A percentile compares a stretch with the other conserved stretches of the same genome.
phyloP scores from a whole-genome alignment of 495 filamentous ascomycete species.

The Chaetomidium leptoderma region DNA sequence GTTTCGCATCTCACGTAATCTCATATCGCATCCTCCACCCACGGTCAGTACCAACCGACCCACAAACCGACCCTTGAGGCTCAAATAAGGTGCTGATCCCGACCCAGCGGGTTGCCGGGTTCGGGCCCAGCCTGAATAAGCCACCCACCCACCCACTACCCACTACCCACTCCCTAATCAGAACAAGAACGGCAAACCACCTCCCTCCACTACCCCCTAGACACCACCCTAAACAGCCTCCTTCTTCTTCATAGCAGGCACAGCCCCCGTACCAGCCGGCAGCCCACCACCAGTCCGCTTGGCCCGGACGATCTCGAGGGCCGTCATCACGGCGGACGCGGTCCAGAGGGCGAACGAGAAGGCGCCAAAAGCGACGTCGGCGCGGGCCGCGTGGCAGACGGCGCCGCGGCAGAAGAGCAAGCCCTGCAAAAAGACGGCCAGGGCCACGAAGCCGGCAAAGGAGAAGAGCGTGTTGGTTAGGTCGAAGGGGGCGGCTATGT shows the following conservation, averaged over 20 bases:
- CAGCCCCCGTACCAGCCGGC: neutral
- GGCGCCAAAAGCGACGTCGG: conserved; percentile 45
- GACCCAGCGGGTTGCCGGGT: neutral
- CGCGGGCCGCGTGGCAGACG: conserved; percentile 47
- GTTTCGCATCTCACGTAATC: neutral
- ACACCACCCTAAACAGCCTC: neutral
- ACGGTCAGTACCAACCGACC: neutral
- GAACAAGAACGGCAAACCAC: neutral
- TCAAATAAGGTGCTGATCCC: conserved; percentile 9
- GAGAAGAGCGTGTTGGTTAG: conserved; percentile 69
- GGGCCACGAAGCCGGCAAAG: conserved; percentile 73
- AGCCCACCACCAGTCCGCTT: conserved; percentile 19
- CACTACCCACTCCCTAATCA: neutral
- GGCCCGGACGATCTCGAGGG: conserved; percentile 36
- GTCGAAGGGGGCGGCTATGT: conserved; percentile 59
- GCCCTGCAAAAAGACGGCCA: conserved; percentile 59
- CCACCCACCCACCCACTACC: neutral
- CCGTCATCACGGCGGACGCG: conserved; percentile 33
- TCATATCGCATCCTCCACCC: neutral
- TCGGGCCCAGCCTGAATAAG: neutral
- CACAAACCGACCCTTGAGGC: neutral
- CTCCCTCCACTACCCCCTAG: no score
- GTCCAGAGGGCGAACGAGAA: conserved; percentile 44
- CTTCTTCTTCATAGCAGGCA: neutral
- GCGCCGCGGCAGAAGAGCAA: conserved; percentile 50